Base-by-base conservation (phyloP, 306 rosid genomes). In the Canavalia gladiata region DNA sequence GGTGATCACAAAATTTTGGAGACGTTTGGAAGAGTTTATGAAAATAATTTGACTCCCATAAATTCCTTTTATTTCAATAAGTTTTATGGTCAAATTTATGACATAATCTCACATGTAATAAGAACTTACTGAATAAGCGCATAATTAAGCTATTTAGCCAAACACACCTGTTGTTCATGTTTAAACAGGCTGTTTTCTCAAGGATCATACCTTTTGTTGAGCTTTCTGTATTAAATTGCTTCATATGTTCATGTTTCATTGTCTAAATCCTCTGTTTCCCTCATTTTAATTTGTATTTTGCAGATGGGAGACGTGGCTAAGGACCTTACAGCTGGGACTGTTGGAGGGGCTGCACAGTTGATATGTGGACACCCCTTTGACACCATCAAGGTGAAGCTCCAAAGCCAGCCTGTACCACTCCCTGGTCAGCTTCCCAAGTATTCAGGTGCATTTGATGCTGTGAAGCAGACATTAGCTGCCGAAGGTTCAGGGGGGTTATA, bases 351-450 rank as follows among this genome's bases (percentile, higher is more conserved):
- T 58, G 97, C 98, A 1, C 99, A 96, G 79, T 89, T 96, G 86
- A 82, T 96, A 84, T 76, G 79, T 18, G 99, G 98, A 56, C 99
- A 93, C 84, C 99, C 98, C 9, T 96, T 96, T 35, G 99, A 96
- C 88, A 96, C 99, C 64, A 93, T 96, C 75, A 96, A 96, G 90
- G 99, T 96, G 74, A 96, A 96, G 87, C 97, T 96, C 73, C 99
- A 93, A 91, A 96, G 99, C 90, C 99, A 96, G 85, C 97, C 98
- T 51, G 75, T 79, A 82, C 94, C 98, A 39, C 91, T 86, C 58
- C 97, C 97, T 35, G 99, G 98, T 55, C 97, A 96, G 74, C 86
- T 63, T 79, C 94, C 90, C 67, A 93, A 89, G 72, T 96, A 80
- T 84, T 76, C 94, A 0, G 94, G 99, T 30, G 97, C 99, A 65